Evolutionary conservation across 768 basidiomycete genomes (phyloP), one percentile per base, ranked within the genome.

Genomic region (Leccinum uliginosum): DNA sequence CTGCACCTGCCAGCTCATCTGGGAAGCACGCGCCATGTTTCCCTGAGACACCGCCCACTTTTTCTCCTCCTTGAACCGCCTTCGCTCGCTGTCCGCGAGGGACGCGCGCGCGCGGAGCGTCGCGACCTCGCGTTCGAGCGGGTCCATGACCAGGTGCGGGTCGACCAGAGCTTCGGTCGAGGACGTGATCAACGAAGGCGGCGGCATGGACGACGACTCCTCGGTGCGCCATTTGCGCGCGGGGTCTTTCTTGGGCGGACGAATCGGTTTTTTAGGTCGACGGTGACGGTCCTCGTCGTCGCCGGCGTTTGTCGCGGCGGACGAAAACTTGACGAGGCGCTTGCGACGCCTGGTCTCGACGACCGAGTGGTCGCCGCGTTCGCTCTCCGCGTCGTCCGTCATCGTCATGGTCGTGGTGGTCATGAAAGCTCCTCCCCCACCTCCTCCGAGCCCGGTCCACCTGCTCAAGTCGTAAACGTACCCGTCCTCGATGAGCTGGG

Each of bases 31-130:
- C 9, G 88, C 84, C 45, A 75, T 58, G 66, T 93, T 91, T 0
- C 89, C 89, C 67, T 87, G 84, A 19, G 87, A 87, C 38, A 86
- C 67, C 1, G 91, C 91, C 91, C 91, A 93, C 68, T 91, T 90
- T 61, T 83, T 80, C 72, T 93, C 91, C 72, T 93, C 91, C 75
- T 85, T 89, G 74, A 84, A 89, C 54, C 89, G 79, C 40, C 91
- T 80, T 19, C 88, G 82, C 71, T 93, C 90, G 58, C 84, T 90
- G 62, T 91, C 91, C 24, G 91, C 91, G 56, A 91, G 72, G 19
- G 88, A 85, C 8, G 91, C 91, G 26, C 88, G 82, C 48, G 89
- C 84, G 49, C 89, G 81, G 21, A 93, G 78, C 14, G 82, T 76
- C 30, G 86, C 85, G n/a, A 91, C 80, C 64, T 91, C 87, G 29